Evolutionary conservation across 2,329 filamentous ascomycete genomes (phyloP), one percentile per base, ranked within the genome.

Genomic region (Talaromyces atroroseus): DNA sequence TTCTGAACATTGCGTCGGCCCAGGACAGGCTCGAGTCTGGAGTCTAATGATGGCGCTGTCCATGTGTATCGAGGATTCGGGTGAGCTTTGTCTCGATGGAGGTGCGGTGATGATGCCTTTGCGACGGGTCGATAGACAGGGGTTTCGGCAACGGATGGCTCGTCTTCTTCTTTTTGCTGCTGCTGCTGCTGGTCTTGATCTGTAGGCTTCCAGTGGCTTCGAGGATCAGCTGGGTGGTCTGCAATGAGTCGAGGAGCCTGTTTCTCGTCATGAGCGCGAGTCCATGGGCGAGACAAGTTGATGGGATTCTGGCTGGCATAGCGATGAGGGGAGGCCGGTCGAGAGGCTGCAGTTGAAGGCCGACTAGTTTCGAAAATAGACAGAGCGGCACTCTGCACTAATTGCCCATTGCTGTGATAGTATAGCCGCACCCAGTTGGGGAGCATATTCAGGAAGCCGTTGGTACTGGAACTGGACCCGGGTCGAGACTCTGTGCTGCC

Each of bases 1-100:
- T 92, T 80, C 70, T 95, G 90, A 48, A 84, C 74, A 66, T 92
- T 92, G 59, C 88, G 82, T 60, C 82, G 81, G 51, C 85, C 85
- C 60, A 87, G 78, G 3, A 83, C 66, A 16, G 81, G 79, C 36
- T 81, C 82, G 40, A 84, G 82, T 2, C 81, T 81, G 72, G 85
- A 88, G 58, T 84, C 82, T 21, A 88, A 74, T 1, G 85, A 86
- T 1, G 90, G 90, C 1, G 89, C 85, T 59, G 85, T 83, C 88
- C 89, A 94, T 16, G 85, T 77, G 65, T 82, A 87, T 38, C 62
- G 73, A 58, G 63, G 71, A 62, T 77, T 82, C 58, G 76, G 77
- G 47, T 82, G 78, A 16, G 85, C 77, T 57, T 82, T 79, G 66
- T 91, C 87, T 12, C 78, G 76, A 51, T 81, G 80, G 29, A 92